phyloP scores from a whole-genome alignment of 768 basidiomycete species.

The Hygrophorus pudorinus region DNA sequence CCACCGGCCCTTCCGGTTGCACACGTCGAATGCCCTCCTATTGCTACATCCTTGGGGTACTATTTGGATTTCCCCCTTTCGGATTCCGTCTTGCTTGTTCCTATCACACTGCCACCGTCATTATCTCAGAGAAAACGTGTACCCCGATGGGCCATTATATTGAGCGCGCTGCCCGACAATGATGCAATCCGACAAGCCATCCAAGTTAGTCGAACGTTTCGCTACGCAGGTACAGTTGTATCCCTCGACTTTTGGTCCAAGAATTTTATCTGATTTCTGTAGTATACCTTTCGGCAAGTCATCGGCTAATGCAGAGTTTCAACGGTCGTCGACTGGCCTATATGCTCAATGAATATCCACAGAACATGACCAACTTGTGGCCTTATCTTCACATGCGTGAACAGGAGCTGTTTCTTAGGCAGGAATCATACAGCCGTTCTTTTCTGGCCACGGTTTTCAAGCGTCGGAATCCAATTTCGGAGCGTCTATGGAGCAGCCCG shows the following conservation, averaged over 20 bases:
- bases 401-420: slow-evolving; percentile 29
- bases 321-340: slow-evolving; percentile 37
- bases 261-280: slow-evolving; percentile 4
- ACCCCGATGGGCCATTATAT: slow-evolving; percentile 38
- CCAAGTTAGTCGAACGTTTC: slow-evolving; percentile 50
- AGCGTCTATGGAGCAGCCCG: slow-evolving; percentile 47
- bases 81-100: slow-evolving; percentile 17
- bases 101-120: slow-evolving; percentile 48
- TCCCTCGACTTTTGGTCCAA: slow-evolving; percentile 8
- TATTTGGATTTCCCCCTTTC: slow-evolving; percentile 27
- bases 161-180: slow-evolving; percentile 34
- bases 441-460: slow-evolving; percentile 37
- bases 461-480: slow-evolving; percentile 26
- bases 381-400: slow-evolving; percentile 53
- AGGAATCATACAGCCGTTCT: slow-evolving; percentile 31
- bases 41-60: slow-evolving; percentile 9
- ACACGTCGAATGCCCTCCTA: background rate
- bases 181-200: slow-evolving; percentile 33
- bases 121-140: slow-evolving; percentile 49
- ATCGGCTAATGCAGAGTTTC: slow-evolving; percentile 36
- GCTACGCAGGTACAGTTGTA: slow-evolving; percentile 46
- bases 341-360: slow-evolving; percentile 28
- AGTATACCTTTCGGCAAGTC: slow-evolving; percentile 58
- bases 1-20: background rate
- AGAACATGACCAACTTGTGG: slow-evolving; percentile 56